Conservation (phyloP, 192 early-diverging fungal genomes). For the Coemansia sp. region DNA sequence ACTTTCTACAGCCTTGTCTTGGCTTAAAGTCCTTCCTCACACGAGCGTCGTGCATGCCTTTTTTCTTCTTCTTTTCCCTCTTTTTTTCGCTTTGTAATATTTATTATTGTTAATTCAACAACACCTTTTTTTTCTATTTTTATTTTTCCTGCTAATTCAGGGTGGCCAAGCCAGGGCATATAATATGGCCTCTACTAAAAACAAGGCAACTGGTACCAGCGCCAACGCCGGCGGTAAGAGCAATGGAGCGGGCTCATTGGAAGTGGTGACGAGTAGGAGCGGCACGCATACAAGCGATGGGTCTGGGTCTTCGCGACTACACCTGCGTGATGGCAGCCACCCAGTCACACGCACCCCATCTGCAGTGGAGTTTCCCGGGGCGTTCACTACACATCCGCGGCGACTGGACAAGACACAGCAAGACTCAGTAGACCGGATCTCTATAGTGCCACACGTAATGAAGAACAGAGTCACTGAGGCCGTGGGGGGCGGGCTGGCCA, state of each 20-base stretch:
- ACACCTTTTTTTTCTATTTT: not conserved
- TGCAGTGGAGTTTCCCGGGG: conserved; percentile 45
- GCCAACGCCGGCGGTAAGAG: not conserved
- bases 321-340: not conserved
- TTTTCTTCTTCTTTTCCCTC: not conserved
- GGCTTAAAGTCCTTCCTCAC: not conserved
- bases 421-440: conserved; percentile 10
- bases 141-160: not conserved
- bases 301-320: conserved; percentile 4
- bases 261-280: not conserved
- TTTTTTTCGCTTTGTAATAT: not conserved
- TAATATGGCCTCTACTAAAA: conserved; percentile 1
- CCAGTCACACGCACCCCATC: conserved; percentile 36
- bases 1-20: not conserved
- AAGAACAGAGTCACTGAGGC: conserved; percentile 39
- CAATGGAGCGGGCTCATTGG: conserved; percentile 5
- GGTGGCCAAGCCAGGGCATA: conserved; percentile 1
- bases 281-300: conserved; percentile 1
- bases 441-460: conserved; percentile 24
- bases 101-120: not conserved
- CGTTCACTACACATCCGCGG: conserved; percentile 40
- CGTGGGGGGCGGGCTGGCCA: conserved; percentile 47
- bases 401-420: conserved; percentile 5
- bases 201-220: not conserved
- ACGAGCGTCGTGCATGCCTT: not conserved